Base-by-base conservation (phyloP, 192 early-diverging fungal genomes). In the Linnemannia elongata region DNA sequence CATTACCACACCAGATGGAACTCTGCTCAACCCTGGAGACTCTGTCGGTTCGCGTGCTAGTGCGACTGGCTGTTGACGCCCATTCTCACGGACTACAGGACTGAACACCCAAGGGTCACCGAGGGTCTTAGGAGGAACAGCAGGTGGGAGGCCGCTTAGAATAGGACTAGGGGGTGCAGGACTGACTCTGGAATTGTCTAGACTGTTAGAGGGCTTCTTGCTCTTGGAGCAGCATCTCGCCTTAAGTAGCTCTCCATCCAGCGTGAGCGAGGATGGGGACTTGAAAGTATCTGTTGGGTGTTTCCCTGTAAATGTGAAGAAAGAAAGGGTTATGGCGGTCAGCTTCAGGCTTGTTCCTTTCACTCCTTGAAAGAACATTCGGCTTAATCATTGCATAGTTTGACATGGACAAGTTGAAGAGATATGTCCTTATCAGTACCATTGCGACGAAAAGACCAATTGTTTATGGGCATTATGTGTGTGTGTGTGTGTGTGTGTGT, bases 371-470 rank as follows among this genome's bases (percentile, higher is more conserved):
- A 52, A 52, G 17, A 17, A 52, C 49, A 1, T 6, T 52, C 5
- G 20, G 49, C 49, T 18, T 17, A 20, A 6, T 20, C 49, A 2
- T 20, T 18, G 17, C 3, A 52, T 18, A 20, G 18, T 52, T 20
- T 18, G 17, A 18, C 5, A 5, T 17, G 10, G 44, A 45, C 13
- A 45, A 12, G 44, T 55, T 55, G 54, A 60, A 10, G 3, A 27
- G n/a, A 60, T 8, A 27, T 27, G 15, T 15, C n/a, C 30, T 66
- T 33, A 66, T 8, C 60, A 33, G 2, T 33, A 13, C 12, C 60
- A 66, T 66, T 66, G 30, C 30, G 60, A 30, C 60, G 60, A 66
- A 66, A 66, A 33, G 60, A 66, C 60, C 60, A 66, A 8, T 66
- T 66, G 60, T 66, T 66, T 30, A 66, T 66, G 13, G 60, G 60